phyloP scores from a whole-genome alignment of 2,329 filamentous ascomycete genomes.

The Diaporthe sp. region DNA sequence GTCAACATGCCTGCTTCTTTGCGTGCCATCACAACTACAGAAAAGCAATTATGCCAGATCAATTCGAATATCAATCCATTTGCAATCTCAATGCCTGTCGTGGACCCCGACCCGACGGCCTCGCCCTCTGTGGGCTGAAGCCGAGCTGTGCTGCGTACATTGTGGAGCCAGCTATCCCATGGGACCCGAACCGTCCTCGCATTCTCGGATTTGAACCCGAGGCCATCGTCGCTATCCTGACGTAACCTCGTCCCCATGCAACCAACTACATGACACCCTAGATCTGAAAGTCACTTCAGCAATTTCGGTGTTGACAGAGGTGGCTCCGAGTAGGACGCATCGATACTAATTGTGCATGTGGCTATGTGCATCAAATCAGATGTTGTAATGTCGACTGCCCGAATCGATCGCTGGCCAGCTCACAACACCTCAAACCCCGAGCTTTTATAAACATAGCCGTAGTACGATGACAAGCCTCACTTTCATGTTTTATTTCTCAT shows the following conservation, averaged over 20 bases:
- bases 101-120: too few species aligned
- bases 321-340: neutral
- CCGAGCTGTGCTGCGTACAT: too few species aligned
- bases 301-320: neutral
- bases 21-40: too few species aligned
- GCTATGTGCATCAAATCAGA: neutral
- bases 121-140: too few species aligned
- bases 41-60: too few species aligned
- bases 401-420: neutral
- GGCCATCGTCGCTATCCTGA: neutral
- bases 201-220: neutral
- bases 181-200: neutral
- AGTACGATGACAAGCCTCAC: neutral
- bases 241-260: neutral
- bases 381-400: neutral
- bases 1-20: too few species aligned
- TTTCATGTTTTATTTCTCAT: neutral
- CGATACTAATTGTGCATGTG: neutral
- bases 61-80: too few species aligned
- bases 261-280: neutral
- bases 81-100: too few species aligned
- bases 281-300: neutral
- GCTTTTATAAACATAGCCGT: neutral
- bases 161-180: too few species aligned
- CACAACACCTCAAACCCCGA: too few species aligned